Evolutionary conservation across 1,284 basidiomycete genomes (phyloP).

Genomic region (Cutaneotrichosporon sp.): DNA sequence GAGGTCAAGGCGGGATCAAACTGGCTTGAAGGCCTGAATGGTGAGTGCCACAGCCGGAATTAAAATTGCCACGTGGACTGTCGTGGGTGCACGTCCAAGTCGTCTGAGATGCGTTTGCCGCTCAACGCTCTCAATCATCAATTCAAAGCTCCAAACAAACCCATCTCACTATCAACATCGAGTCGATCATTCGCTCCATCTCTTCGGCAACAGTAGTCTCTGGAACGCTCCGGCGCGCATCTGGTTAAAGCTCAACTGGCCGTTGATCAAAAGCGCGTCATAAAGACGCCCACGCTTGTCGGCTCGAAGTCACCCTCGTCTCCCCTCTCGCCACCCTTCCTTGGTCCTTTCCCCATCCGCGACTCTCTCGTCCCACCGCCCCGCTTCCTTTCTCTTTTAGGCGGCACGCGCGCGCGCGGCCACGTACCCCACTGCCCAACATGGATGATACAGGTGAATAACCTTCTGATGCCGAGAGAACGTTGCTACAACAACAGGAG

Average conservation of each 20-base stretch:
- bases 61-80: slow-evolving; percentile 7
- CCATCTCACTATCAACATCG: not conserved
- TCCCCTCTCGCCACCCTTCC: not conserved
- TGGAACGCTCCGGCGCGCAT: slow-evolving; percentile 16
- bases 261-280: slow-evolving; percentile 3
- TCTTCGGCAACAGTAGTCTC: slow-evolving; percentile 7
- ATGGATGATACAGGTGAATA: slow-evolving; percentile 51
- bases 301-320: not conserved
- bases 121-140: not conserved
- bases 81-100: slow-evolving; percentile 1
- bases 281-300: not conserved
- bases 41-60: slow-evolving; percentile 12
- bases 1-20: slow-evolving; percentile 16
- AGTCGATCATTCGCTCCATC: not conserved
- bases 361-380: not conserved
- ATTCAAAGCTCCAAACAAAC: not conserved
- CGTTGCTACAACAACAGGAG: slow-evolving; percentile 32
- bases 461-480: slow-evolving; percentile 19
- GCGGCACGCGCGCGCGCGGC: not conserved
- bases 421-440: slow-evolving; percentile 15
- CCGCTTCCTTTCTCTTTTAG: not conserved
- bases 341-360: not conserved
- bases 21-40: not conserved
- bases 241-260: slow-evolving; percentile 7
- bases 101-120: not conserved